These are phyloP conservation scores for Asterionellopsis glacialis DNA, from an alignment of 108 stramenopile genomes.

Conservation along the genomic window DNA sequence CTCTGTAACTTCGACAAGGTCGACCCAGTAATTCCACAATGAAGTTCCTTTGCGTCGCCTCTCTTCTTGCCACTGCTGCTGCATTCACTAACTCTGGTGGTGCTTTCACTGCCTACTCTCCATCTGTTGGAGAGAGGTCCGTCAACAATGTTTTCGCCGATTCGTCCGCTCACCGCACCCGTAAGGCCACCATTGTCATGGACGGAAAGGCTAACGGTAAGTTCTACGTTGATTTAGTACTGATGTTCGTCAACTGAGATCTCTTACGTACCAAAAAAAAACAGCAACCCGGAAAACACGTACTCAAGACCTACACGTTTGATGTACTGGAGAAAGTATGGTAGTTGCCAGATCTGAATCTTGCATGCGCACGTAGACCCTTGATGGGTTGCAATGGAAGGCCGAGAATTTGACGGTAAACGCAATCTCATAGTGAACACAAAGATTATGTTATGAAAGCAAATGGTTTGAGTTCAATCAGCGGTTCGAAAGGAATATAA, in stretches of 20 bases:
- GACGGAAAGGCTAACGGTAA: constrained; percentile 89
- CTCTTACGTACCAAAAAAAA: constrained; percentile 1
- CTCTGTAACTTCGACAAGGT: no score
- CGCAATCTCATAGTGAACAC: no score
- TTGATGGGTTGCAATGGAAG: no score
- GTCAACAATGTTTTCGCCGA: constrained; percentile 40
- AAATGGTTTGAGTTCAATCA: no score
- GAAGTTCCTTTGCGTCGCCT: constrained; percentile 67
- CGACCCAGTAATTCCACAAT: constrained; percentile 25
- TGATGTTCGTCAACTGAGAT: constrained; percentile 2
- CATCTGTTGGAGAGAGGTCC: constrained; percentile 31
- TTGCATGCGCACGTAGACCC: no score
- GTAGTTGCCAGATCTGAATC: no score
- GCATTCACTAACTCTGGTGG: constrained; percentile 49
- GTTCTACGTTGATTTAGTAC: constrained; percentile 12
- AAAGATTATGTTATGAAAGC: no score
- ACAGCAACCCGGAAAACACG: no score
- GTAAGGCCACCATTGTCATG: constrained; percentile 81
- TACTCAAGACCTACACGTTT: no score
- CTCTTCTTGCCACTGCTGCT: constrained; percentile 57
- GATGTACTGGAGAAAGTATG: no score
- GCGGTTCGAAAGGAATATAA: no score
- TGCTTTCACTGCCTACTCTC: not conserved
- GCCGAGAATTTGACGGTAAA: no score
- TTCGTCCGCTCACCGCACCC: constrained; percentile 51